Evolutionary conservation across 2,329 filamentous ascomycete species (phyloP), one percentile per base, ranked within the genome.

Genomic region (Aaosphaeria arxii): DNA sequence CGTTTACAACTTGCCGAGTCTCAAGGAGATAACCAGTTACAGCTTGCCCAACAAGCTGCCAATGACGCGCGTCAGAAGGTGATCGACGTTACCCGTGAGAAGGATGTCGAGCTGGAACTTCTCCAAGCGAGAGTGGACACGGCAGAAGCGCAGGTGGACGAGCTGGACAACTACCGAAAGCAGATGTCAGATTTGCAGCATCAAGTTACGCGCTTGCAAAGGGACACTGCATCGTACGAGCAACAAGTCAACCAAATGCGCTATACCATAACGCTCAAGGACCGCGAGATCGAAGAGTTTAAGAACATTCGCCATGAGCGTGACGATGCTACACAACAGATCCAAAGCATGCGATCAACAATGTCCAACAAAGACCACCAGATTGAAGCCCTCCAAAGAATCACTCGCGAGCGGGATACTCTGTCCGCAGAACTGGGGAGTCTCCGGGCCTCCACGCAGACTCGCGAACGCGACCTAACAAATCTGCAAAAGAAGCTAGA

Each of bases 1-100:
- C 67, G 72, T 36, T 54, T 76, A 17, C 61, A 69, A 43, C 61
- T 72, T 31, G 67, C 69, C 5, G 70, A 72, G 47, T 69, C 68
- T 1, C 63, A 71, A 42, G 68, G 70, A 11, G 70, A 72, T 44
- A 70, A 70, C 42, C 67, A 71, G 46, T 62, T 65, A 1, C 68
- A 71, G 47, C 63, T 71, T 31, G 70, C 69, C 7, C 68, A 71
- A 48, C 70, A 73, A 48, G 67, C 69, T 47, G 68, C 69, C 30
- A 57, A 64, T 24, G 70, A 71, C 32, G 67, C 68, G 28, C 67
- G 61, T 11, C 64, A 72, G 41, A 67, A 67, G 46, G 62, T 71
- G 3, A 54, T 70, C 11, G 62, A 69, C 38, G 54, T 70, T 13
- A 64, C 64, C 7, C 62, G 66, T 30, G 66, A 71, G 47, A 72